These are phyloP conservation scores for Calonectria hawksworthii DNA, from an alignment of 2,329 filamentous ascomycete genomes.

Conservation along the genomic window DNA sequence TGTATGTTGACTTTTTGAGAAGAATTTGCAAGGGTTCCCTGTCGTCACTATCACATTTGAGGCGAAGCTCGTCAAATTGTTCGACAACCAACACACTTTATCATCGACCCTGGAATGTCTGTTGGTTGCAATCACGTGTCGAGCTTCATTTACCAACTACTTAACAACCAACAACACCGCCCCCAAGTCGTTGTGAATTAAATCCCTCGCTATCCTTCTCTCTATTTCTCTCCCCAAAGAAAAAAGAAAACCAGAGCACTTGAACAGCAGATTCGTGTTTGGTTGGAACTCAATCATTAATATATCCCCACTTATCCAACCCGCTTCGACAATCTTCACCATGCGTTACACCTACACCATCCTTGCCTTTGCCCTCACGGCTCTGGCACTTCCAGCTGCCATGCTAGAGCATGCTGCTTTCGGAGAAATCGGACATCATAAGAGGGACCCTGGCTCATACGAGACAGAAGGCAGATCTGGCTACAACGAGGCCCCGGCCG, in stretches of 20 bases:
- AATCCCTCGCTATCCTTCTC: background rate
- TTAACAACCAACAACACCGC: slow-evolving; percentile 1
- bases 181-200: background rate
- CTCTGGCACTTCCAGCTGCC: background rate
- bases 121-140: background rate
- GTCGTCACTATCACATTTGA: background rate
- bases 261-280: no score
- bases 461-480: background rate
- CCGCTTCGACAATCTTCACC: background rate
- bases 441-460: background rate
- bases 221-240: no score
- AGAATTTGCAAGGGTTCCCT: background rate
- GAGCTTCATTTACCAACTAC: background rate
- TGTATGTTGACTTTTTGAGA: background rate
- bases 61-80: background rate
- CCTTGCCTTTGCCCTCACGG: background rate
- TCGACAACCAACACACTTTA: background rate
- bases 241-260: background rate
- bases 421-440: background rate
- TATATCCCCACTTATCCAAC: no score
- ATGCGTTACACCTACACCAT: background rate
- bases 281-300: background rate
- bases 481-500: background rate
- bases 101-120: background rate
- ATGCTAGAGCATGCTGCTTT: background rate